These are phyloP conservation scores for Plasmopara viticola DNA, from an alignment of 352 stramenopile species.

Conservation along the genomic window DNA sequence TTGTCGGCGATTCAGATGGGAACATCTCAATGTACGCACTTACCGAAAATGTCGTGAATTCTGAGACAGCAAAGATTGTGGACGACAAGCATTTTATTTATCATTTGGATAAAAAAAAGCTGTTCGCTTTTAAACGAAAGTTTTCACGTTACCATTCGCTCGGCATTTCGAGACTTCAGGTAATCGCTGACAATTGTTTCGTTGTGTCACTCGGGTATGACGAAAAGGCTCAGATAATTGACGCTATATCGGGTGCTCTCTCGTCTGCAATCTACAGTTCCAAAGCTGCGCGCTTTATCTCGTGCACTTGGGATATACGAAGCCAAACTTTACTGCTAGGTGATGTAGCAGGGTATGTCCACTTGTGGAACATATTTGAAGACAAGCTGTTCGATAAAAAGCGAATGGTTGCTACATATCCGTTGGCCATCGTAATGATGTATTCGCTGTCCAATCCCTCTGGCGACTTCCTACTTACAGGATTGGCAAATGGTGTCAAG, in stretches of 20 bases:
- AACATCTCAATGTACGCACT: constrained; percentile 50
- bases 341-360: constrained; percentile 41
- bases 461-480: constrained; percentile 43
- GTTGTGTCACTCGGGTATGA: constrained; percentile 73
- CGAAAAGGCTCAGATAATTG: constrained; percentile 61
- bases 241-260: constrained; percentile 50
- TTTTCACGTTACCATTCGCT: constrained; percentile 60
- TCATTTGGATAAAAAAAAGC: constrained; percentile 20
- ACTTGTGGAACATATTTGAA: constrained; percentile 62
- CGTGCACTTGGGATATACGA: constrained; percentile 50
- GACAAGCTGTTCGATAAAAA: constrained; percentile 51
- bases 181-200: constrained; percentile 63
- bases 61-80: constrained; percentile 9
- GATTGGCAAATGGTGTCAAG: constrained; percentile 37
- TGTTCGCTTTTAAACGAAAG: constrained; percentile 60
- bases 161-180: constrained; percentile 42
- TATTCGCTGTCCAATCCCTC: constrained; percentile 3
- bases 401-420: constrained; percentile 17
- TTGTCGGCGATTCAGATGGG: constrained; percentile 57
- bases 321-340: constrained; percentile 48
- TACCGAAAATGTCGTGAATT: not conserved
- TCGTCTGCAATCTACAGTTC: constrained; percentile 51
- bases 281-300: constrained; percentile 44
- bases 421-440: constrained; percentile 15
- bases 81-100: constrained; percentile 9